Conservation (phyloP, 345 rosid species). For the Pelargonium nanum region DNA sequence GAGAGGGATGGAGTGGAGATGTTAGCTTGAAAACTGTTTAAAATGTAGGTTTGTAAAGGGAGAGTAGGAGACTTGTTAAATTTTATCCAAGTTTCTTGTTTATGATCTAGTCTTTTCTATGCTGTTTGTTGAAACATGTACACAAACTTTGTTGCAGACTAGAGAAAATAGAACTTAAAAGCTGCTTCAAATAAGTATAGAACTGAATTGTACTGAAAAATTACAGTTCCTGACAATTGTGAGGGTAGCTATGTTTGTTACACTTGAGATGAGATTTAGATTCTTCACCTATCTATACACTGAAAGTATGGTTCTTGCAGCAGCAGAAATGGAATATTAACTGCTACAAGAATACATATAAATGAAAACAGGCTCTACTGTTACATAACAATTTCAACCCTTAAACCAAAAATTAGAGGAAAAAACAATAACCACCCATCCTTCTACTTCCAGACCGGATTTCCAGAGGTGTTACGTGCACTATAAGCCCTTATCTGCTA, state of each 20-base stretch:
- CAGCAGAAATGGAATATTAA: no score
- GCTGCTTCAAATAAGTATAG: neutral
- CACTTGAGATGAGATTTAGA: neutral
- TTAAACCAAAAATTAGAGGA: neutral
- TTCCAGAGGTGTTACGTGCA: neutral
- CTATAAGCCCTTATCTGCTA: slow-evolving; percentile 21
- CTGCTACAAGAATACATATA: neutral
- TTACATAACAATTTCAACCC: neutral
- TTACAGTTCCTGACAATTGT: neutral
- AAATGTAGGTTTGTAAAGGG: neutral
- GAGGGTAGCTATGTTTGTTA: neutral
- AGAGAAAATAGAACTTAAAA: no score
- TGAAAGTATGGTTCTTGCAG: neutral
- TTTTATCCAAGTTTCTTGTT: no score
- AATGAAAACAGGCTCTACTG: neutral
- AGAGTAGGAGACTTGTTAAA: no score
- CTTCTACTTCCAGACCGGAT: neutral
- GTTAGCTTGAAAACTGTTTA: slow-evolving; percentile 6
- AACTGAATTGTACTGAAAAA: neutral
- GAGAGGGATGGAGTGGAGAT: slow-evolving; percentile 3
- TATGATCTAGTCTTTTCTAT: no score
- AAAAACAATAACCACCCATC: neutral
- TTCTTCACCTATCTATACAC: neutral
- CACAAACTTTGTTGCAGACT: no score
- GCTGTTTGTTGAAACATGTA: slow-evolving; percentile 12